Conservation (phyloP, 2,329 filamentous ascomycete genomes). For the Colletotrichum costaricense region DNA sequence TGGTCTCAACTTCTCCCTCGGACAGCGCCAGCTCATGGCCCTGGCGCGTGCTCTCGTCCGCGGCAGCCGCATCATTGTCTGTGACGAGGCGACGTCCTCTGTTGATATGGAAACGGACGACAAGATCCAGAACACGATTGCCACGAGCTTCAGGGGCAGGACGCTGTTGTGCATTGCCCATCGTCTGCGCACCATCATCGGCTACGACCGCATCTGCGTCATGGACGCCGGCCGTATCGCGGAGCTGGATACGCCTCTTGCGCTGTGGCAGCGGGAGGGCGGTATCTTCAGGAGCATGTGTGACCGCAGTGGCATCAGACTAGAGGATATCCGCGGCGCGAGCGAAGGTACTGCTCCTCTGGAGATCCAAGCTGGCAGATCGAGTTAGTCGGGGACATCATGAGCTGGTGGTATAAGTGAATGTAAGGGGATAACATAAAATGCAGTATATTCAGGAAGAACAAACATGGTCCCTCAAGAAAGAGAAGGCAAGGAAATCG, state of each 20-base stretch:
- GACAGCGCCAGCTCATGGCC: conserved; percentile 95
- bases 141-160: conserved; percentile 84
- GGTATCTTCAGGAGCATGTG: conserved; percentile 94
- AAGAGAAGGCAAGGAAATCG: background rate
- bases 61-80: conserved; percentile 90
- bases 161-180: conserved; percentile 95
- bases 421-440: conserved; percentile 24
- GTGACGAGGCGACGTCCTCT: conserved; percentile 92
- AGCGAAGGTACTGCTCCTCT: conserved; percentile 46
- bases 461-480: background rate
- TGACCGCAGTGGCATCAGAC: conserved; percentile 81
- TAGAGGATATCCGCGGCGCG: conserved; percentile 64
- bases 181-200: conserved; percentile 89
- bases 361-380: conserved; percentile 20
- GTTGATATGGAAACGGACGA: conserved; percentile 98
- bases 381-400: conserved; percentile 4
- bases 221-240: conserved; percentile 92
- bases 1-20: conserved; percentile 94
- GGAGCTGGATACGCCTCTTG: conserved; percentile 82
- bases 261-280: conserved; percentile 74
- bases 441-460: conserved; percentile 18
- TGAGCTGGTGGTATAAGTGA: background rate
- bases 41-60: conserved; percentile 91
- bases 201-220: conserved; percentile 95
- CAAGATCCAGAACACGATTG: conserved; percentile 93